Evolutionary conservation across 257 asterid species (phyloP), one percentile per base, ranked within the genome.

Genomic region (Penstemon davidsonii): DNA sequence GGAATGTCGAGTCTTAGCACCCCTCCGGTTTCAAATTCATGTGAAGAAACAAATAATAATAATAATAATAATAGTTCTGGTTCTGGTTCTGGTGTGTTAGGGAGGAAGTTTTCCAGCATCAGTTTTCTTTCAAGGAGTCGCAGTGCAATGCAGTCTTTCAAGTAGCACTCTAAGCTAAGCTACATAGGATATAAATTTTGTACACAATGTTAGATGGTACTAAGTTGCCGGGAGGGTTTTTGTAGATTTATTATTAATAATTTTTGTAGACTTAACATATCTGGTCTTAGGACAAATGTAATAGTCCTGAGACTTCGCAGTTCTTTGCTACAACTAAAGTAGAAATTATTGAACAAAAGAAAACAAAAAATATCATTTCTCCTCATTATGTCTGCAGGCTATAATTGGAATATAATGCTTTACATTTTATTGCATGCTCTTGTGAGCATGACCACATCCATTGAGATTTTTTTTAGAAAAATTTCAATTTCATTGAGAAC

Each of bases 61-160:
- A 25, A 25, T 25, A 25, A 25, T 25, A 25, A 7, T 8, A 76
- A 69, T 33, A 59, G 75, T 64, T 18, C 77, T 68, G 61, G 75
- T 64, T 18, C 77, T 68, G 76, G 84, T 50, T 19, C 79, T 64
- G 78, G 86, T 52, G 43, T 86, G 25, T 54, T 76, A 9, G 86
- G 84, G 63, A 68, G 81, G 46, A 78, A 56, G 45, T 67, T 85
- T 44, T 64, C 88, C 0, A 80, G 82, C 49, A 15, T 67, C 25
- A 62, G 78, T 50, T 38, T 86, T 62, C 79, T 90, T 46, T 64
- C 80, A 57, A 79, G 95, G 76, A 84, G 78, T 75, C 80, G 78
- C 73, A 88, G 89, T 18, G 79, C 81, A 7, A 75, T 80, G 66
- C 87, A 61, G 70, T 66, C 89, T 8, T 79, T 79, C 73, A 83